Evolutionary conservation across 345 rosid species (phyloP), one percentile per base, ranked within the genome.

Genomic region (Lepidium aucheri): DNA sequence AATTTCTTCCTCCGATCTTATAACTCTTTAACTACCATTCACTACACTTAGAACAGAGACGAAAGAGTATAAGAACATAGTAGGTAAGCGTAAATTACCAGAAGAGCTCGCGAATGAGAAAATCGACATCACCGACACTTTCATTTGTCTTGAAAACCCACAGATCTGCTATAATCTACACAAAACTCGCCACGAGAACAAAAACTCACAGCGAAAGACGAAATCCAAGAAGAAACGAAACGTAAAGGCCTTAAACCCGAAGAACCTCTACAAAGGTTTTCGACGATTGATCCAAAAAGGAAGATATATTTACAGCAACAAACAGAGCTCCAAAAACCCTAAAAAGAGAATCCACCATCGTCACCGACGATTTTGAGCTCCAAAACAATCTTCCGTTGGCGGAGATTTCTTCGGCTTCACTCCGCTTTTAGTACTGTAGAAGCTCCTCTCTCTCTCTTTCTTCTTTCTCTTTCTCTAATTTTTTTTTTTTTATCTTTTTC

Each of bases 381-480:
- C 35, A 34, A 39, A 5, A 16, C n/a, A 17, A 2, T n/a, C 32
- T 75, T 77, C 79, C 79, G 77, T 70, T 65, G 81, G 79, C 79
- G 68, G 86, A 65, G 83, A 78, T 67, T 47, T 74, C 79, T 80
- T 77, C 76, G 74, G 76, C 57, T 80, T 77, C 78, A 79, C 81
- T 79, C 81, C 17, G 80, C 45, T 67, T 63, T 56, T 69, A 66
- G 79, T 73, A 57, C 77, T 49, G 64, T 49, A 51, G 69, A 63
- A 63, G 70, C 70, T 55, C 73, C 40, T 22, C 10, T 41, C 51
- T 59, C n/a, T n/a, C 40, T 22, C 53, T 28, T 28, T 4, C 26
- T 24, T 24, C 15, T 63, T 38, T 38, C 33, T 56, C 53, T 64
- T 16, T 16, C 32, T 30, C 24, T 32, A 8, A 32, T 20, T 17